These are phyloP conservation scores for Colletotrichum sp. DNA, from an alignment of 2,329 filamentous ascomycete genomes.

Conservation along the genomic window DNA sequence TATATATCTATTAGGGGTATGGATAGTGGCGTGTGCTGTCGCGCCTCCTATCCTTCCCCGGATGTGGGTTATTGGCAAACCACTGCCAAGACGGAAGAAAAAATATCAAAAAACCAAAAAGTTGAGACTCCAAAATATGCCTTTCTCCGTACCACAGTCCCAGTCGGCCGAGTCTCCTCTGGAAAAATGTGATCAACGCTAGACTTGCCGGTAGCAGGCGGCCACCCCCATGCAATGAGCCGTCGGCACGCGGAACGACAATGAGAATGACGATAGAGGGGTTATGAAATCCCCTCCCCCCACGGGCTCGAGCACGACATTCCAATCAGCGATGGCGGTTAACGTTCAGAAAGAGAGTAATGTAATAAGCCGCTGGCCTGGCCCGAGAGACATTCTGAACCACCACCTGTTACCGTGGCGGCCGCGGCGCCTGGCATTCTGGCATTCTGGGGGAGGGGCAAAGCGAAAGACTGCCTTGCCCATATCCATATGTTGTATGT, in stretches of 20 bases:
- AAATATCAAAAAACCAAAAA: neutral
- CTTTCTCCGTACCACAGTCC: neutral
- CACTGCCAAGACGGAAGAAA: neutral
- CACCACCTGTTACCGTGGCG: neutral
- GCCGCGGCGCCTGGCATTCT: neutral
- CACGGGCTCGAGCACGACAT: neutral
- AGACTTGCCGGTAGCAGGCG: neutral
- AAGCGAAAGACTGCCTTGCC: neutral
- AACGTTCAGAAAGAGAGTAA: neutral
- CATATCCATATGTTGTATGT: neutral
- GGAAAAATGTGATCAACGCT: neutral
- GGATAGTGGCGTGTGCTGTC: neutral
- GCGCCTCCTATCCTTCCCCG: neutral
- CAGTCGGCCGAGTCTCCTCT: neutral
- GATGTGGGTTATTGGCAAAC: neutral
- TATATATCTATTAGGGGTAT: conserved; percentile 10
- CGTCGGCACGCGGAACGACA: neutral
- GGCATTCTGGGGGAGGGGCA: neutral
- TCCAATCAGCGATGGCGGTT: neutral
- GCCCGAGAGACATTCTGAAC: neutral
- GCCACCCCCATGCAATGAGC: neutral
- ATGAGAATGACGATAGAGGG: neutral
- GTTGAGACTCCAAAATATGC: neutral
- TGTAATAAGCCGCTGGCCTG: neutral
- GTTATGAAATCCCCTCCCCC: neutral